Evolutionary conservation across 805 yeast species (phyloP), one percentile per base, ranked within the genome.

Genomic region (Candida vartiovaarae): DNA sequence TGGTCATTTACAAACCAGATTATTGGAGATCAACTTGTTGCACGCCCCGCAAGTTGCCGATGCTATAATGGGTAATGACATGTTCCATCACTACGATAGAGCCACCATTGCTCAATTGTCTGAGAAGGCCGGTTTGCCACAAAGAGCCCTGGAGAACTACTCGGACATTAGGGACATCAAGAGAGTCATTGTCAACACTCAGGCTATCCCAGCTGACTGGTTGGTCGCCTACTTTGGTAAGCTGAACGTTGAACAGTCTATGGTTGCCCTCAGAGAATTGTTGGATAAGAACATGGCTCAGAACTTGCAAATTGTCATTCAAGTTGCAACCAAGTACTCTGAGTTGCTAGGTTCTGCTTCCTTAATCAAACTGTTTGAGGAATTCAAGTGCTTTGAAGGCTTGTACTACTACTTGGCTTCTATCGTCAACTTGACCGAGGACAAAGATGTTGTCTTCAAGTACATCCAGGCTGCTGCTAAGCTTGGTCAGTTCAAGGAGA

Each of bases 41-140:
- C 95, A 90, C 63, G 99, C 99, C 15, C 99, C 99, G 41, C 99
- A 93, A 74, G 99, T 93, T 45, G 99, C 99, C 36, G 99, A 93
- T 67, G 99, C 99, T 23, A 93, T 93, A 53, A 74, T 93, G 57
- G 96, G 97, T 48, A 93, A 91, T 66, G 81, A 82, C 48, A 91
- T 93, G 87, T 93, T 95, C 70, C 80, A 90, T 53, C 96, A 90
- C 62, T 93, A 87, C 65, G 99, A 93, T 65, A 84, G 87, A 56
- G 89, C 95, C 56, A 83, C 95, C 32, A 82, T 93, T 61, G 99
- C 98, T 24, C 76, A 81, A 46, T 75, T 95, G 53, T 81, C 96
- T 65, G 99, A 93, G 68, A 88, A 88, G 67, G 91, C 96, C n/a
- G 98, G 97, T 20, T 74, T 93, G 52, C 82, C 74, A 65, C 96